Evolutionary conservation across 495 filamentous ascomycete species (phyloP).

Genomic region (Astrothelium subdiscretum): DNA sequence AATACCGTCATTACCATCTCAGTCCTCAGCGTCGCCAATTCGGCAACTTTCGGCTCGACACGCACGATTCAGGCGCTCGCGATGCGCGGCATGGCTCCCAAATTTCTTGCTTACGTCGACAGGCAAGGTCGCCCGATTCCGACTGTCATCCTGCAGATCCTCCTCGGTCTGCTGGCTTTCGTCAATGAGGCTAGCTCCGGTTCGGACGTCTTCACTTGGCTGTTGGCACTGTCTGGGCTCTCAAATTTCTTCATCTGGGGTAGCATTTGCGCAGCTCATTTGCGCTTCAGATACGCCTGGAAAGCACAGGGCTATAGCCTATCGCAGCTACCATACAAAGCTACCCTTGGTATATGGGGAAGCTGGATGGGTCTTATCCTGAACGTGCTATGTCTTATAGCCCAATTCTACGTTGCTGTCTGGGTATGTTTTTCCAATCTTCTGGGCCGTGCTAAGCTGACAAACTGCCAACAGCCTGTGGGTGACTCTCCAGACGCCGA

Average conservation of each 20-base stretch:
- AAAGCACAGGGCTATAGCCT: slow-evolving; percentile 46
- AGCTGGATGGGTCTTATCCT: slow-evolving; percentile 54
- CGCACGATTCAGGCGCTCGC: slow-evolving; percentile 29
- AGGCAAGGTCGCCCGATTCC: slow-evolving; percentile 31
- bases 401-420: slow-evolving; percentile 49
- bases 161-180: slow-evolving; percentile 31
- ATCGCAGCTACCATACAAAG: slow-evolving; percentile 61
- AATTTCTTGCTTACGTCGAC: slow-evolving; percentile 29
- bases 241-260: slow-evolving; percentile 60
- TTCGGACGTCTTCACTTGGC: slow-evolving; percentile 44
- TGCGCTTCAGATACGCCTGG: slow-evolving; percentile 66
- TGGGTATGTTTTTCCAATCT: background rate
- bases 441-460: background rate
- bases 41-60: slow-evolving; percentile 27
- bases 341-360: slow-evolving; percentile 54
- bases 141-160: slow-evolving; percentile 39
- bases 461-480: slow-evolving; percentile 6
- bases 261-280: slow-evolving; percentile 58
- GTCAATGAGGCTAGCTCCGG: slow-evolving; percentile 3
- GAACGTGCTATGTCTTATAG: slow-evolving; percentile 49
- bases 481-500: slow-evolving; percentile 15
- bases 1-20: slow-evolving; percentile 32
- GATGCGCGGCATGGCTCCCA: slow-evolving; percentile 26
- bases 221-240: slow-evolving; percentile 58
- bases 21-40: slow-evolving; percentile 31